Evolutionary conservation across 305 asterid species (phyloP).

Genomic region (Solanum hybrid): DNA sequence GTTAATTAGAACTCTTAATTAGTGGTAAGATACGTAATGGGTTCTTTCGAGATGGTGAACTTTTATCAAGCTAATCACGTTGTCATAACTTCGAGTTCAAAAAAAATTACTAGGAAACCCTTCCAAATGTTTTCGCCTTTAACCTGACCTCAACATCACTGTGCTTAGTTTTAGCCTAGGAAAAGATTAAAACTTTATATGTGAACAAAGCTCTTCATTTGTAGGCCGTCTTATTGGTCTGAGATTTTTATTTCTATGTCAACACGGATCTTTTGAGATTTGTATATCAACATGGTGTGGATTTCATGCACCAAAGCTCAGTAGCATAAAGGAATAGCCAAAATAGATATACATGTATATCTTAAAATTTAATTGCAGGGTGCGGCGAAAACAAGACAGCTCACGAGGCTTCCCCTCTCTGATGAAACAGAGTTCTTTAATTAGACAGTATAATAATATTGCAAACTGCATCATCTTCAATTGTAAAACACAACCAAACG

Average conservation of each 20-base stretch:
- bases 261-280: background rate
- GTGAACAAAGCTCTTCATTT: background rate
- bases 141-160: background rate
- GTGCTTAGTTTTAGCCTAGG: background rate
- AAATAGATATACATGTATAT: background rate
- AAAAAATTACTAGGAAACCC: background rate
- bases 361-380: background rate
- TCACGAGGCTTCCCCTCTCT: background rate
- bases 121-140: background rate
- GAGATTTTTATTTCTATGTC: background rate
- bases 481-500: background rate
- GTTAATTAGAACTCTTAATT: too few relatives aligned
- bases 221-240: background rate
- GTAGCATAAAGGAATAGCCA: background rate
- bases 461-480: background rate
- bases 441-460: background rate
- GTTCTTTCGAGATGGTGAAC: background rate
- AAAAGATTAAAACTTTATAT: background rate
- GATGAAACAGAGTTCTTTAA: background rate
- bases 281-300: background rate
- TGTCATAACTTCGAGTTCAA: background rate
- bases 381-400: background rate
- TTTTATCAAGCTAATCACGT: background rate
- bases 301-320: background rate
- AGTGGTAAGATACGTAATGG: background rate